phyloP scores from a whole-genome alignment of 805 yeast species.

The Starmerella vaccinii region DNA sequence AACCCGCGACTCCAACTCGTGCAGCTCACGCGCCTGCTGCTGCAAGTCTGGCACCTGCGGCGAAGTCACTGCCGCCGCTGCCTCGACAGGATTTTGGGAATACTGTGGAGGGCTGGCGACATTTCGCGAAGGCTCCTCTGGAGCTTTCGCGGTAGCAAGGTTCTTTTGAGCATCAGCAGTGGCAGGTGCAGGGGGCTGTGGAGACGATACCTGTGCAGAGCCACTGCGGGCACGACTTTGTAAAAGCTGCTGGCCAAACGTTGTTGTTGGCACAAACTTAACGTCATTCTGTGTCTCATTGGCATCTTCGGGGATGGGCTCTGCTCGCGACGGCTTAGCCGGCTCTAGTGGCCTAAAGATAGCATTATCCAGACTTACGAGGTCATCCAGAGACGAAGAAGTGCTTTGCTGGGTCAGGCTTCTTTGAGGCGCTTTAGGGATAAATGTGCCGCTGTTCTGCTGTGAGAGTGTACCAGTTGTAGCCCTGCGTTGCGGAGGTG shows the following conservation, averaged over 20 bases:
- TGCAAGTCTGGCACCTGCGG: neutral
- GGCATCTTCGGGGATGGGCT: conserved; percentile 8
- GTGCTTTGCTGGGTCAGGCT: conserved; percentile 3
- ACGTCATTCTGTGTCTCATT: conserved; percentile 13
- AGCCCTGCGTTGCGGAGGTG: conserved; percentile 3
- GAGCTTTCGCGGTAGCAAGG: conserved; percentile 52
- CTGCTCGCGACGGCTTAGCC: conserved; percentile 1
- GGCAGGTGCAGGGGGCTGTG: neutral
- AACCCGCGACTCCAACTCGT: conserved; percentile 8
- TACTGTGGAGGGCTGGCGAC: neutral
- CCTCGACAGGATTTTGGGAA: neutral
- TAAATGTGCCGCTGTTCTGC: neutral
- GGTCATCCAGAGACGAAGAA: conserved; percentile 26
- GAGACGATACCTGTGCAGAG: conserved; percentile 5
- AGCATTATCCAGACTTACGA: conserved; percentile 26
- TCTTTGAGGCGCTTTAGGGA: conserved; percentile 13
- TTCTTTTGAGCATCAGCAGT: conserved; percentile 25
- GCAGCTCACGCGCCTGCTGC: conserved; percentile 25
- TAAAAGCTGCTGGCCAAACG: conserved; percentile 68
- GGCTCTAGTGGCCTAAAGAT: conserved; percentile 24
- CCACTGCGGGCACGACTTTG: conserved; percentile 28
- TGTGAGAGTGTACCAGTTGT: neutral
- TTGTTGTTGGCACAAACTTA: conserved; percentile 67
- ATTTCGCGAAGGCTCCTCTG: neutral
- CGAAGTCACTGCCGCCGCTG: neutral